Evolutionary conservation across 2,329 filamentous ascomycete species (phyloP), one percentile per base, ranked within the genome.

Genomic region (Zasmidium cellare): DNA sequence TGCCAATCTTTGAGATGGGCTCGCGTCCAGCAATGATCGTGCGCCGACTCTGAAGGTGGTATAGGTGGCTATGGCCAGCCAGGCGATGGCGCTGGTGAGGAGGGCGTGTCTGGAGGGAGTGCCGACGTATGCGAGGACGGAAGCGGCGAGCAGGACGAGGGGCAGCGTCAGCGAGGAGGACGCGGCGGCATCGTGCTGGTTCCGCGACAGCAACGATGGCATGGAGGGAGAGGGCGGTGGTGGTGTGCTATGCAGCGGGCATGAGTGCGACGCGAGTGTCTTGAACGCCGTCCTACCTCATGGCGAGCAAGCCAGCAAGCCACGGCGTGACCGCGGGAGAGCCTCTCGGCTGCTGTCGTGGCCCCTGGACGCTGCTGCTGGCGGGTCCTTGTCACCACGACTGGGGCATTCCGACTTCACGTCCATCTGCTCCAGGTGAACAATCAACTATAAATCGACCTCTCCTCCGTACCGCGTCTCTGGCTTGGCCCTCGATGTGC

Each of bases 71-170:
- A 78, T 65, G 23, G 70, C 53, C 12, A 71, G 65, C 78, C 78
- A 80, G 11, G 78, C 76, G 19, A 72, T 65, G 5, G 77, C 71
- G 24, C 74, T 73, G 55, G 76, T 74, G 61, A 79, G 71, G 45
- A 80, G 73, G 22, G 59, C 57, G 31, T 64, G 62, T 24, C 58
- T 61, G 46, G 57, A 46, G 31, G 62, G 58, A 11, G 57, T 57
- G 16, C 28, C 53, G 44, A 62, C 49, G 53, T 57, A 48, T n/a
- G 62, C 57, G 44, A 58, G 50, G 46, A 57, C 18, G 11, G 70
- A 72, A 55, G 74, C 65, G 61, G 74, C 54, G 60, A 70, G 65
- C 58, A 77, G 69, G 51, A 72, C 63, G 50, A 72, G 51, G 41
- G 72, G 72, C 19, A 73, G 68, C 19, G 60, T 53, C 46, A 53